Percentiles rank a stretch among this genome's conserved stretches.
Conservation (phyloP, 192 early-diverging fungal species). For the Podila minutissima region DNA sequence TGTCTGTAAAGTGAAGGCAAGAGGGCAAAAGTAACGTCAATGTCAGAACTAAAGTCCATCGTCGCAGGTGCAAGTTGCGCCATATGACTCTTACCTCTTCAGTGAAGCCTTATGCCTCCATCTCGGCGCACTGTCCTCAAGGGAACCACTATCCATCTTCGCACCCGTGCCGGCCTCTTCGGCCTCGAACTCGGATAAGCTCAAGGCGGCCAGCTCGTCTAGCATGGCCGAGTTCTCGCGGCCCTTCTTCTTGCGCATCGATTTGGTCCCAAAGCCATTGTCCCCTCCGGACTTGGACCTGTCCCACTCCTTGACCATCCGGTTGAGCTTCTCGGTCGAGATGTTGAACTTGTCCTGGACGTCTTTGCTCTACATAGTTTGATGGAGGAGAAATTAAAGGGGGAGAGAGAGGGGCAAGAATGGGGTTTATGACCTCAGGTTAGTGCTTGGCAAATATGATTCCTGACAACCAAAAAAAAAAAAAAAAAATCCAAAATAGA, state of each 20-base stretch:
- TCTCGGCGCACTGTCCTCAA: conserved; percentile 20
- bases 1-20: conserved; percentile 17
- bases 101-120: conserved; percentile 36
- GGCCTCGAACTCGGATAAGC: conserved; percentile 6
- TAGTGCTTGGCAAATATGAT: background rate
- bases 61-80: background rate
- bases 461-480: background rate
- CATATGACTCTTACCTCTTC: conserved; percentile 15
- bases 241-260: conserved; percentile 35
- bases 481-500: background rate
- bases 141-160: background rate
- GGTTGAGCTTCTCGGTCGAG: conserved; percentile 54
- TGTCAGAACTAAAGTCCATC: background rate
- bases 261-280: conserved; percentile 7
- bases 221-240: conserved; percentile 26
- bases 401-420: too few species aligned
- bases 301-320: conserved; percentile 59
- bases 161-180: conserved; percentile 7
- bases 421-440: background rate
- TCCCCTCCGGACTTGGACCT: conserved; percentile 19
- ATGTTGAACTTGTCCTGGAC: conserved; percentile 64
- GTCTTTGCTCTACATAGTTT: conserved; percentile 52
- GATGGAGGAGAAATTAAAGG: too few species aligned
- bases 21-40: background rate
- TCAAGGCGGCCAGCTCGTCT: conserved; percentile 30